Percentiles rank a stretch among this genome's conserved stretches.
Conservation (phyloP, 495 filamentous ascomycete species). For the Lasiosphaeria miniovina region DNA sequence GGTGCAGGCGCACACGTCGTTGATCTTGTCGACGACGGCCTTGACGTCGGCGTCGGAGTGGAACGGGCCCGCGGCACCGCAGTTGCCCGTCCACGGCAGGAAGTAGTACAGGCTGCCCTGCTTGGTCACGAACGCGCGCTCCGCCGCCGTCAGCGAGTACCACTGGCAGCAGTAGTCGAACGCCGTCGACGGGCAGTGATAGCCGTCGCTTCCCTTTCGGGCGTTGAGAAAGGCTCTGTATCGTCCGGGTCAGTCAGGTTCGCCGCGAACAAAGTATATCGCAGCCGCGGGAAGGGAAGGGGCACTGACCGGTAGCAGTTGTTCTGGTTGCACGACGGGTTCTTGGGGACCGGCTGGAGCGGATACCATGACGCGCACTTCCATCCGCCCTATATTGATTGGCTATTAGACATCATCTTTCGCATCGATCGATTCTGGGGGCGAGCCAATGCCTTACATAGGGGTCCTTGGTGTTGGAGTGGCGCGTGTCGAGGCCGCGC, state of each 20-base stretch:
- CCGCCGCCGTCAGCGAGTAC: neutral
- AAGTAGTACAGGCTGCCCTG: neutral
- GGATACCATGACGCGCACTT: neutral
- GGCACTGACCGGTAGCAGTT: constrained; percentile 7
- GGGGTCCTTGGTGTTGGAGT: neutral
- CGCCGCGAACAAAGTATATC: neutral
- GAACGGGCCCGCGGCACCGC: constrained; percentile 8
- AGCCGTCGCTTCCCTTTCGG: constrained; percentile 4
- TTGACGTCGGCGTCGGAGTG: neutral
- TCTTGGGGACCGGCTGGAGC: neutral
- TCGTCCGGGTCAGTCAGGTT: neutral
- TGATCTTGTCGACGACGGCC: constrained; percentile 3
- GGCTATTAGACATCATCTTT: too few species aligned
- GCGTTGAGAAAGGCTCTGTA: constrained; percentile 6
- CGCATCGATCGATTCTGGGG: too few species aligned
- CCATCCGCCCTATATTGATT: neutral
- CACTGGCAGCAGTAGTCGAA: constrained; percentile 11
- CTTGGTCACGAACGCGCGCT: neutral
- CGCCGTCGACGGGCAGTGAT: constrained; percentile 1
- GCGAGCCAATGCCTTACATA: neutral
- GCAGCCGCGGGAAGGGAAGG: neutral
- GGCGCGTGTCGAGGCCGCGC: neutral
- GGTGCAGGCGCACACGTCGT: constrained; percentile 9
- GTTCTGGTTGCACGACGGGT: constrained; percentile 3
- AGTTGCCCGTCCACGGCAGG: constrained; percentile 9